phyloP scores from a whole-genome alignment of 129 eudicot genomes.

The Logfia minima region DNA sequence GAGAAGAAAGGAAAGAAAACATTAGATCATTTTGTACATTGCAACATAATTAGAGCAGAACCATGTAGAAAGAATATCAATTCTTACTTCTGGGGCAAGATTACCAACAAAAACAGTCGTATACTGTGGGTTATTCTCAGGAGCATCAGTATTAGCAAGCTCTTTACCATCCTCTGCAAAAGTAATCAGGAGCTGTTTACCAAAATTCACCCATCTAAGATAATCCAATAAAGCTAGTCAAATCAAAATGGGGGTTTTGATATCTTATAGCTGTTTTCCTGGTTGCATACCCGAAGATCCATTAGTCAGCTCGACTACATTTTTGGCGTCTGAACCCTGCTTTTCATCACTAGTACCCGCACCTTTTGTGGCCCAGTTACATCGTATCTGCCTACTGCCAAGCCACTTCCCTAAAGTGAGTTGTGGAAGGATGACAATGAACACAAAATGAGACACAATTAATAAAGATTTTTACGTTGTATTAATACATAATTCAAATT shows the following conservation, averaged over 20 bases:
- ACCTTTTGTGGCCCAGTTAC: constrained; percentile 97
- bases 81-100: constrained; percentile 81
- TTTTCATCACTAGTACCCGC: constrained; percentile 73
- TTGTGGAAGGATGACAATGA: neutral
- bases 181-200: neutral
- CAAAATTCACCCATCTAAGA: neutral
- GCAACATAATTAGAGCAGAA: neutral
- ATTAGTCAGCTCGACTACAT: constrained; percentile 82
- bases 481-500: neutral
- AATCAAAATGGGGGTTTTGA: neutral
- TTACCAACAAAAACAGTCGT: constrained; percentile 93
- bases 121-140: constrained; percentile 81
- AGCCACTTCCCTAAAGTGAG: constrained; percentile 77
- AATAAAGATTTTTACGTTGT: neutral
- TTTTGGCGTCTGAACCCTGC: constrained; percentile 63
- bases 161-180: constrained; percentile 76
- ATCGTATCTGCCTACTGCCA: constrained; percentile 87
- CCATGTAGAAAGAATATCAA: neutral
- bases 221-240: neutral
- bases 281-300: constrained; percentile 59
- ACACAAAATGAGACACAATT: neutral
- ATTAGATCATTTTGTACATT: too few relatives aligned
- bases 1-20: neutral
- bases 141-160: constrained; percentile 60
- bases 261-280: neutral